These are phyloP conservation scores for Olyra latifolia DNA, from an alignment of 176 grass and related monocot genomes.

Conservation along the genomic window DNA sequence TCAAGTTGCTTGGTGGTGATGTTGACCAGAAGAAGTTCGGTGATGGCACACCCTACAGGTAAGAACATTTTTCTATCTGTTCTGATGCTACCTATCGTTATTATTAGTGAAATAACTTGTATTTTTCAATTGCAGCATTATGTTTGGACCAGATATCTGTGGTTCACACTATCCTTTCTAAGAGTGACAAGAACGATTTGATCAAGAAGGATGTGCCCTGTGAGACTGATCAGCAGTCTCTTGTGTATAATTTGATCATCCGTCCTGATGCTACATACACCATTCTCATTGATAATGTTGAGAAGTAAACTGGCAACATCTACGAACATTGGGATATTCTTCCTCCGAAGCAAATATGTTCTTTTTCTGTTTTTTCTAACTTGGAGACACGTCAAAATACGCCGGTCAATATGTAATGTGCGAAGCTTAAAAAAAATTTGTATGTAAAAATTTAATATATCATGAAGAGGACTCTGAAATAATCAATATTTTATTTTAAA, in stretches of 20 bases:
- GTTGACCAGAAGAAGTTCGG: slow-evolving; percentile 97
- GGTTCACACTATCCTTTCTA: slow-evolving; percentile 71
- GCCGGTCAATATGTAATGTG: too few species aligned
- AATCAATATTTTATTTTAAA: too few species aligned
- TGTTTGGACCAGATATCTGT: slow-evolving; percentile 93
- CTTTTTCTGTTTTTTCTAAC: too few species aligned
- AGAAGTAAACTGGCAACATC: slow-evolving; percentile 85
- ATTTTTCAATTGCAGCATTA: slow-evolving; percentile 12
- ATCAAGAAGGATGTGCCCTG: slow-evolving; percentile 93
- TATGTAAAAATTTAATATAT: too few species aligned
- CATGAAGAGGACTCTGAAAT: too few species aligned
- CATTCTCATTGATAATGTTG: slow-evolving; percentile 80
- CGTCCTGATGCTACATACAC: too few species aligned
- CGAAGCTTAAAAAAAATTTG: too few species aligned
- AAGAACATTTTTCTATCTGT: not conserved
- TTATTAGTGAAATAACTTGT: not conserved
- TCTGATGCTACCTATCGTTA: not conserved
- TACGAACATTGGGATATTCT: slow-evolving; percentile 93
- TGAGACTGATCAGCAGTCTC: slow-evolving; percentile 77
- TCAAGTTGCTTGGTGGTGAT: slow-evolving; percentile 84
- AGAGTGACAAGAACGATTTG: slow-evolving; percentile 74
- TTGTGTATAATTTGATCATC: slow-evolving; percentile 86
- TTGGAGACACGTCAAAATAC: too few species aligned
- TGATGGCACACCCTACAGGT: slow-evolving; percentile 90
- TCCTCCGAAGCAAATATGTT: slow-evolving; percentile 71